Percentiles rank a stretch among this genome's conserved stretches.
These are phyloP conservation scores for Pyrus betulifolia DNA, from an alignment of 306 rosid species.

Conservation along the genomic window DNA sequence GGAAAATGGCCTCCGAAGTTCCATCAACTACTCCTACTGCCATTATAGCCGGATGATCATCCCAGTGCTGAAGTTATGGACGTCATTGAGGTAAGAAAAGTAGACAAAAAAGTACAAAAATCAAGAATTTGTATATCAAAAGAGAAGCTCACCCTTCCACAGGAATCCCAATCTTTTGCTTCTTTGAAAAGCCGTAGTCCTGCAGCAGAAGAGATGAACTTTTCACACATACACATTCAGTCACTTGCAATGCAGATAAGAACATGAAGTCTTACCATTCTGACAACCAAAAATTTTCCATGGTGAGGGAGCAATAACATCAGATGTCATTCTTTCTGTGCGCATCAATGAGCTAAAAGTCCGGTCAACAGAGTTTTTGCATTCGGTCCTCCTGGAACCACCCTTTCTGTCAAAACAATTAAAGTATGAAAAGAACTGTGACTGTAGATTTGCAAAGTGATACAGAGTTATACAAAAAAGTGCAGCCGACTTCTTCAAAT, in stretches of 20 bases:
- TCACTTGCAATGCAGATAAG: slow-evolving; percentile 7
- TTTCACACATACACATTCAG: slow-evolving; percentile 8
- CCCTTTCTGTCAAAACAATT: slow-evolving; percentile 39
- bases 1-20: slow-evolving; percentile 77
- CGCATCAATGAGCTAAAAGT: slow-evolving; percentile 30
- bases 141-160: slow-evolving; percentile 45
- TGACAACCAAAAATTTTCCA: slow-evolving; percentile 93
- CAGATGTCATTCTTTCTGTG: slow-evolving; percentile 60
- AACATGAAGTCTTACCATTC: slow-evolving; percentile 51
- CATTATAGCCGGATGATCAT: slow-evolving; percentile 84
- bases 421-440: neutral
- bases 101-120: slow-evolving; percentile 7
- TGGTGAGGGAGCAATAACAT: slow-evolving; percentile 79
- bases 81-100: neutral
- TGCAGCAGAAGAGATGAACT: slow-evolving; percentile 23
- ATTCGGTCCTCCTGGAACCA: slow-evolving; percentile 38
- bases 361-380: slow-evolving; percentile 45
- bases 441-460: neutral
- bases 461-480: neutral
- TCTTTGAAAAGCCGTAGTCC: slow-evolving; percentile 88
- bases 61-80: slow-evolving; percentile 55
- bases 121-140: slow-evolving; percentile 7
- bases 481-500: neutral
- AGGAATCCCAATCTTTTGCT: slow-evolving; percentile 60
- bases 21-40: slow-evolving; percentile 83